These are phyloP conservation scores for Tricholomella constricta DNA, from an alignment of 768 basidiomycete species.

Conservation along the genomic window DNA sequence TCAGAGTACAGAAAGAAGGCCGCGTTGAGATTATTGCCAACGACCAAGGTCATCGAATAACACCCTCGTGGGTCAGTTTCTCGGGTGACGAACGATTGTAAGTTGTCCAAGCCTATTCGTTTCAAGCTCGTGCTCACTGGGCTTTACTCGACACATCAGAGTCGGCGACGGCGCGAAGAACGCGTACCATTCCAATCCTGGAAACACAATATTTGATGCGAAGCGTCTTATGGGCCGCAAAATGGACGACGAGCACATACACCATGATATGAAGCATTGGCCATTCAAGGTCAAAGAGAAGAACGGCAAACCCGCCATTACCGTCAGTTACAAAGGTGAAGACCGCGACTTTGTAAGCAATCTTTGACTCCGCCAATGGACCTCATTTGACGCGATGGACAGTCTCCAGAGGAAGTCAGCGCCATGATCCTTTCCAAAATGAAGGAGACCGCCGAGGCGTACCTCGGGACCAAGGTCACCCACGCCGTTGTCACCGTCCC, in stretches of 20 bases:
- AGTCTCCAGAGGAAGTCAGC: conserved; percentile 69
- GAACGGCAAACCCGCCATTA: conserved; percentile 52
- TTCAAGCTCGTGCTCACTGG: not conserved
- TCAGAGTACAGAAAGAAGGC: conserved; percentile 49
- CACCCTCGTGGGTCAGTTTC: conserved; percentile 91
- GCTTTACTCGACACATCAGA: not conserved
- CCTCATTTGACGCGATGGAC: not conserved
- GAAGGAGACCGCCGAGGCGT: conserved; percentile 73
- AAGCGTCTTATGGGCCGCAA: conserved; percentile 60
- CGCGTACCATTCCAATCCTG: conserved; percentile 17
- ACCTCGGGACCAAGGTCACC: conserved; percentile 63
- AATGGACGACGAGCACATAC: conserved; percentile 46
- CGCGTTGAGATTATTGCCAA: conserved; percentile 82
- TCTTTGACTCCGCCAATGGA: not conserved
- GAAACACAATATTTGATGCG: conserved; percentile 48
- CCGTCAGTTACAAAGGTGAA: conserved; percentile 57
- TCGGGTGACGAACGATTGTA: conserved; percentile 79
- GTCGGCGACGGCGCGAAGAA: conserved; percentile 20
- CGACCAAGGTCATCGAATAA: conserved; percentile 87
- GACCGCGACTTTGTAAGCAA: conserved; percentile 53
- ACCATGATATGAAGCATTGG: conserved; percentile 52
- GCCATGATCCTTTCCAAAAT: conserved; percentile 69
- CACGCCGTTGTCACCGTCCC: conserved; percentile 63
- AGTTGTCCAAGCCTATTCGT: not conserved
- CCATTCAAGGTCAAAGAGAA: conserved; percentile 47